Evolutionary conservation across 1,284 basidiomycete genomes (phyloP).

Genomic region (Irpex sp.): DNA sequence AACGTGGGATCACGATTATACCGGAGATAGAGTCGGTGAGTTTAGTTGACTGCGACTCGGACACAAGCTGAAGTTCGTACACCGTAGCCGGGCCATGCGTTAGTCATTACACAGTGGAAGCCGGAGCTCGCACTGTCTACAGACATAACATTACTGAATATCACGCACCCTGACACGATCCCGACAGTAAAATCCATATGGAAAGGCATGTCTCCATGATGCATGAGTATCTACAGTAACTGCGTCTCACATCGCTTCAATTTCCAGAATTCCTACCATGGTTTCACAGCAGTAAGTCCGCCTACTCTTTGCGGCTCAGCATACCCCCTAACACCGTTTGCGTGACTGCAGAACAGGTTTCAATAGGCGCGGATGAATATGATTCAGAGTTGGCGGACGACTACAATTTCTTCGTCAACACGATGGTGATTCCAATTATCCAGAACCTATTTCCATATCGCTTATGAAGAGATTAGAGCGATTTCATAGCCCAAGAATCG

Average conservation of each 20-base stretch:
- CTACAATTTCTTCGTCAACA: constrained; percentile 30
- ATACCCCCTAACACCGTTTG: not conserved
- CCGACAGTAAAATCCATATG: constrained; percentile 24
- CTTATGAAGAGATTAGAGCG: constrained; percentile 12
- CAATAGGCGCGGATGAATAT: constrained; percentile 30
- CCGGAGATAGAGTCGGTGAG: constrained; percentile 32
- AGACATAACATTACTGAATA: constrained; percentile 30
- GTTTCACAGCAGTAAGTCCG: constrained; percentile 24
- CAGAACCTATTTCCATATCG: not conserved
- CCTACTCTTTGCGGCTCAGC: not conserved
- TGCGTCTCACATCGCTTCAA: not conserved
- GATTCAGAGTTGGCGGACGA: constrained; percentile 26
- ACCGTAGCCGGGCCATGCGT: constrained; percentile 29
- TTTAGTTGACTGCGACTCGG: not conserved
- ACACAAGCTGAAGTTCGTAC: not conserved
- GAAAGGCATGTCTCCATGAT: constrained; percentile 16
- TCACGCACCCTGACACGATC: constrained; percentile 24
- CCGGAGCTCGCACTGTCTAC: constrained; percentile 30
- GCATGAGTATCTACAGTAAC: constrained; percentile 3
- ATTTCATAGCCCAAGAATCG: constrained; percentile 18
- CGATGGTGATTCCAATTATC: constrained; percentile 17
- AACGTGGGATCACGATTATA: constrained; percentile 32
- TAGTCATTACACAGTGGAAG: constrained; percentile 36
- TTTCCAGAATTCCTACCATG: constrained; percentile 27
- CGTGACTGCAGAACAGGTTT: constrained; percentile 20